Evolutionary conservation across 1,284 basidiomycete genomes (phyloP).

Genomic region (Grifola frondosa): DNA sequence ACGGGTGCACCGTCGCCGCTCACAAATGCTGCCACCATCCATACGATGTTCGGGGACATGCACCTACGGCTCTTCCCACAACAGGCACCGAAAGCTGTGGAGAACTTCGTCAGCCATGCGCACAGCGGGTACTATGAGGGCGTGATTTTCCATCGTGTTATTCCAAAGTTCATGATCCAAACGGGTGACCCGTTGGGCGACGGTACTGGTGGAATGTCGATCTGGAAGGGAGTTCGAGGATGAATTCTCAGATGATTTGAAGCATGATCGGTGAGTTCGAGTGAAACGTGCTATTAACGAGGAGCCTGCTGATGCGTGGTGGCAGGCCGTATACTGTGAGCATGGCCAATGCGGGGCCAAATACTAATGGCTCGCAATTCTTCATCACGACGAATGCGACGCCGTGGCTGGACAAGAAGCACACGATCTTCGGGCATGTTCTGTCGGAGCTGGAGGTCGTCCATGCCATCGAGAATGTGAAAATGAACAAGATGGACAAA

Average conservation of each 20-base stretch:
- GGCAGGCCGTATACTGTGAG: slow-evolving; percentile 88
- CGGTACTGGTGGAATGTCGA: slow-evolving; percentile 91
- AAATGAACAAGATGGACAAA: slow-evolving; percentile 79
- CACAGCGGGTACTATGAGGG: slow-evolving; percentile 90
- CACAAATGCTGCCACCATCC: slow-evolving; percentile 80
- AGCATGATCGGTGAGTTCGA: slow-evolving; percentile 75
- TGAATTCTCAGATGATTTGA: slow-evolving; percentile 85
- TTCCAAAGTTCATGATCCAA: slow-evolving; percentile 98
- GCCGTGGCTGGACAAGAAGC: slow-evolving; percentile 95
- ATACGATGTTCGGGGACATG: slow-evolving; percentile 94
- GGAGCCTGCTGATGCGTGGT: background rate
- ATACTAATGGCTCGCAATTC: slow-evolving; percentile 94
- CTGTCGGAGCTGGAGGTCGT: slow-evolving; percentile 55
- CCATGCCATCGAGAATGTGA: slow-evolving; percentile 57
- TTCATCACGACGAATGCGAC: slow-evolving; percentile 96
- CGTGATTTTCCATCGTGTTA: slow-evolving; percentile 96
- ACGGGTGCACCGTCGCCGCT: slow-evolving; percentile 59
- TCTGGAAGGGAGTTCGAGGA: slow-evolving; percentile 94
- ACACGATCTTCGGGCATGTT: slow-evolving; percentile 88
- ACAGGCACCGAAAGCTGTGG: slow-evolving; percentile 89
- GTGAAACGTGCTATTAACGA: slow-evolving; percentile 4
- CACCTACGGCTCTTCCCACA: slow-evolving; percentile 87
- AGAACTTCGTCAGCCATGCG: slow-evolving; percentile 94
- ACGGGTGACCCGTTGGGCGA: slow-evolving; percentile 97
- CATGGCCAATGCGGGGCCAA: slow-evolving; percentile 96